phyloP scores from a whole-genome alignment of 1,139 yeast genomes.

The Taiozyma onychis region DNA sequence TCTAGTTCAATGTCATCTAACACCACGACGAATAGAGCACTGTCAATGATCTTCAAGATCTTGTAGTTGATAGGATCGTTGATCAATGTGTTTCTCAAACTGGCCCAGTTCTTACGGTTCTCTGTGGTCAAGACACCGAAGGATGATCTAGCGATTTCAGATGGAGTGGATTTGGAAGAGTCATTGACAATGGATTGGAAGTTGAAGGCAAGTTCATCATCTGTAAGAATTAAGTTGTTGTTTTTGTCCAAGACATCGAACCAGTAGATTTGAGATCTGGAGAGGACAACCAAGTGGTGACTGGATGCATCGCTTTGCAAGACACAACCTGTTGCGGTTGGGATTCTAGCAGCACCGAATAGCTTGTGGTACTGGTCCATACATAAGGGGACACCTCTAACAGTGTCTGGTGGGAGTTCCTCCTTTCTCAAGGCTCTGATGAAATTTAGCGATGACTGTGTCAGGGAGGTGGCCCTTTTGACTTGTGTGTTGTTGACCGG shows the following conservation, averaged over 20 bases:
- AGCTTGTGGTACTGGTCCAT: conserved; percentile 87
- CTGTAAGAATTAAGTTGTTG: conserved; percentile 59
- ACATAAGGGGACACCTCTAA: conserved; percentile 68
- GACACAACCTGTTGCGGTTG: conserved; percentile 73
- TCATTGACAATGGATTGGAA: conserved; percentile 73
- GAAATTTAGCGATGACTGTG: conserved; percentile 71
- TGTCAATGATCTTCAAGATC: conserved; percentile 68
- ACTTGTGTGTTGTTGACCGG: conserved; percentile 70
- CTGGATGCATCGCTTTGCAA: conserved; percentile 76
- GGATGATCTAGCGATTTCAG: conserved; percentile 73
- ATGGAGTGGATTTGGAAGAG: conserved; percentile 51
- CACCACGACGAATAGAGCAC: conserved; percentile 76
- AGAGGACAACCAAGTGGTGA: conserved; percentile 77
- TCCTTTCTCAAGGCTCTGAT: conserved; percentile 72
- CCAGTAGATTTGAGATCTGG: conserved; percentile 90
- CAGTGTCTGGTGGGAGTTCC: conserved; percentile 66
- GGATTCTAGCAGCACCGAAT: conserved; percentile 84
- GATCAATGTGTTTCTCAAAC: conserved; percentile 49
- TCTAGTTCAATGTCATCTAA: conserved; percentile 71
- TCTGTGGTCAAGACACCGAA: conserved; percentile 90
- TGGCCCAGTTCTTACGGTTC: conserved; percentile 81
- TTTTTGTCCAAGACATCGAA: conserved; percentile 78
- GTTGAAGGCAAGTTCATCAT: conserved; percentile 70
- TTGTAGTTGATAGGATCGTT: conserved; percentile 51
- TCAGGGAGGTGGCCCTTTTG: conserved; percentile 76